phyloP scores from a whole-genome alignment of 768 basidiomycete genomes.

The Boletus coccyginus region DNA sequence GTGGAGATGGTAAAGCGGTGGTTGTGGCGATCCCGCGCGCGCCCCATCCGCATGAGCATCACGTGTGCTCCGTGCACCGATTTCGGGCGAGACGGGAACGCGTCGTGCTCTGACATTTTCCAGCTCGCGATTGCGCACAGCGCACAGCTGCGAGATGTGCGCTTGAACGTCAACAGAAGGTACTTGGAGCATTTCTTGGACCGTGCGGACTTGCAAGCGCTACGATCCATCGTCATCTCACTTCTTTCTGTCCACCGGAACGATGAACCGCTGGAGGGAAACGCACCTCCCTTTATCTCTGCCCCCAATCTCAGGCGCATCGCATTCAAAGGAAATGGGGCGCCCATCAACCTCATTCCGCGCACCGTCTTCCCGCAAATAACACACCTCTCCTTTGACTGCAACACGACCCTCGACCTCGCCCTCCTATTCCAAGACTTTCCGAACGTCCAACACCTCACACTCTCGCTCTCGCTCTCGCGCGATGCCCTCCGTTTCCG shows the following conservation, averaged over 20 bases:
- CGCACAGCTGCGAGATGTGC: conserved; percentile 15
- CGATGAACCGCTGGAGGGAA: conserved; percentile 1
- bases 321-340: conserved; percentile 11
- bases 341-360: conserved; percentile 16
- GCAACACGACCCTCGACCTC: conserved; percentile 18
- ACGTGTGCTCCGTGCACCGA: conserved; percentile 16
- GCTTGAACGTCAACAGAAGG: conserved; percentile 12
- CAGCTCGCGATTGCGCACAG: conserved; percentile 21
- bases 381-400: conserved; percentile 24
- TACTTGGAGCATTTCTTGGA: conserved; percentile 23
- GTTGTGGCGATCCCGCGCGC: conserved; percentile 19
- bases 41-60: conserved; percentile 25
- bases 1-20: conserved; percentile 24
- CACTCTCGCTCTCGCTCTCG: conserved; percentile 12
- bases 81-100: conserved; percentile 8
- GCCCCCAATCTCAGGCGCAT: conserved; percentile 19
- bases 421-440: conserved; percentile 18
- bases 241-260: conserved; percentile 8
- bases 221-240: conserved; percentile 18
- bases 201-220: conserved; percentile 3
- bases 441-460: conserved; percentile 13
- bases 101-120: conserved; percentile 17
- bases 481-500: conserved; percentile 11
- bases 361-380: conserved; percentile 15
- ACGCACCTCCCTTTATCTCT: background rate